Percentiles rank a stretch among this genome's conserved stretches.
phyloP scores from a whole-genome alignment of 148 eudicot genomes.

The Cornus kousa region DNA sequence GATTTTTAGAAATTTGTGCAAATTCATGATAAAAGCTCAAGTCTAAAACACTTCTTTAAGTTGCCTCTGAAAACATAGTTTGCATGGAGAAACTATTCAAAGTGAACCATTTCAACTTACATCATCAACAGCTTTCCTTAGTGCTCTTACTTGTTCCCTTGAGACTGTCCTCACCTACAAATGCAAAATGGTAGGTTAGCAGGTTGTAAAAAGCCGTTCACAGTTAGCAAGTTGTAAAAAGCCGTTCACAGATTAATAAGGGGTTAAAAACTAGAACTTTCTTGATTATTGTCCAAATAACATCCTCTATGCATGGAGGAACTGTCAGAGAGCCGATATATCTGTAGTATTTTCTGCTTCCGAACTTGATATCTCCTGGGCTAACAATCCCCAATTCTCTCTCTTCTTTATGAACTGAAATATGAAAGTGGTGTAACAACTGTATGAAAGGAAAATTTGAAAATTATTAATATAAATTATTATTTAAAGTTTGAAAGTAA shows the following conservation, averaged over 20 bases:
- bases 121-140: constrained; percentile 33
- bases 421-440: constrained; percentile 12
- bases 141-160: constrained; percentile 34
- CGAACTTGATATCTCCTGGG: constrained; percentile 22
- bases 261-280: constrained; percentile 12
- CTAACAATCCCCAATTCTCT: constrained; percentile 25
- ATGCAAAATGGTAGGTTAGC: not conserved
- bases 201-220: not conserved
- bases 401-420: not conserved
- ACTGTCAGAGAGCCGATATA: constrained; percentile 41
- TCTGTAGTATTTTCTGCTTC: constrained; percentile 32
- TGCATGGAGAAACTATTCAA: too few relatives aligned
- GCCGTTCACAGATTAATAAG: not conserved
- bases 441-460: not conserved
- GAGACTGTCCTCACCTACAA: constrained; percentile 40
- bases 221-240: not conserved
- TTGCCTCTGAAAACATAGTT: too few relatives aligned
- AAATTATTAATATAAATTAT: not conserved
- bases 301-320: constrained; percentile 54
- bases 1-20: too few relatives aligned
- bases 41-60: too few relatives aligned
- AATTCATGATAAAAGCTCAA: not conserved
- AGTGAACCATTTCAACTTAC: constrained; percentile 23
- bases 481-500: not conserved
- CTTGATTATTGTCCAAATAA: constrained; percentile 30